phyloP scores from a whole-genome alignment of 2,329 filamentous ascomycete species.

The Capronia americana region DNA sequence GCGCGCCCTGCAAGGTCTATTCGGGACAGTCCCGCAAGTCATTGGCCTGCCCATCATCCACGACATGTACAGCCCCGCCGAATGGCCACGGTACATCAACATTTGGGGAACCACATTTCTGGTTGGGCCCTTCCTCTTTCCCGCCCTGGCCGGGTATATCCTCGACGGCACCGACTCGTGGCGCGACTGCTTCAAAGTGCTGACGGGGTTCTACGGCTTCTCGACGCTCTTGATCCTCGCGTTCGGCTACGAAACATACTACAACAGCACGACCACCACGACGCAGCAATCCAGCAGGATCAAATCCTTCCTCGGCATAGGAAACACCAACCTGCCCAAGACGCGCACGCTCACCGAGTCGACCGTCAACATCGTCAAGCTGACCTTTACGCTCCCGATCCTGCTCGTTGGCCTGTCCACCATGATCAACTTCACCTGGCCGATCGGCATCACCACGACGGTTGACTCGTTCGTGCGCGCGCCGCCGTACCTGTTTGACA shows the following conservation, averaged over 20 bases:
- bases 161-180: conserved; percentile 43
- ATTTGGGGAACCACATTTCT: conserved; percentile 50
- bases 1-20: conserved; percentile 48
- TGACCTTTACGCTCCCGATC: conserved; percentile 32
- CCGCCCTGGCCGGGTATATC: conserved; percentile 49
- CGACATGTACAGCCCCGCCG: conserved; percentile 46
- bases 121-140: conserved; percentile 48
- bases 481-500: conserved; percentile 46
- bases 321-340: conserved; percentile 44
- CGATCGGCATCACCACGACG: conserved; percentile 49
- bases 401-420: conserved; percentile 39
- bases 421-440: conserved; percentile 49
- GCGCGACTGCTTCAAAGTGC: conserved; percentile 45
- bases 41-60: conserved; percentile 50
- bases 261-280: conserved; percentile 36
- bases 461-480: conserved; percentile 45
- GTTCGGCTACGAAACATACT: conserved; percentile 46
- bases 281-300: conserved; percentile 32
- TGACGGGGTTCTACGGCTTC: conserved; percentile 47
- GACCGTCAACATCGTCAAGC: conserved; percentile 43
- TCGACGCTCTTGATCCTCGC: conserved; percentile 46
- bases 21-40: conserved; percentile 50
- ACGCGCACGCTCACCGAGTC: conserved; percentile 39
- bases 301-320: conserved; percentile 44
- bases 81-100: conserved; percentile 50